phyloP scores from a whole-genome alignment of 2,329 filamentous ascomycete species.

The Sarocladium brachiariae region DNA sequence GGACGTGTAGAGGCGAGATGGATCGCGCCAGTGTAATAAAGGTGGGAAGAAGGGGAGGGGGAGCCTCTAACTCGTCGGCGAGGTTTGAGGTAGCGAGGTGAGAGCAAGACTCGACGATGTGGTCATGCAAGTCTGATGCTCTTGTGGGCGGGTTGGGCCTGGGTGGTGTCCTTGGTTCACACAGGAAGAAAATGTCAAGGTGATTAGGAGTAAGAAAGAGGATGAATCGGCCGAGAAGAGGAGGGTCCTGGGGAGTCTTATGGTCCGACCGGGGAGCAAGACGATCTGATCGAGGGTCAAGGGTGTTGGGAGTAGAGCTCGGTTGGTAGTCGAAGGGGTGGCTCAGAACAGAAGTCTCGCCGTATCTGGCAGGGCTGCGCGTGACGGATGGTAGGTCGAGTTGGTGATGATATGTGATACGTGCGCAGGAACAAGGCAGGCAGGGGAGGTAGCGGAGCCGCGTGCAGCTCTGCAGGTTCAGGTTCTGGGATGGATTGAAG shows the following conservation, averaged over 20 bases:
- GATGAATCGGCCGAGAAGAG: conserved; percentile 9
- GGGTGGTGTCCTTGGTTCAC: not conserved
- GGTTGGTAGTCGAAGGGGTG: not conserved
- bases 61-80: not conserved
- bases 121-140: not conserved
- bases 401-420: conserved; percentile 2
- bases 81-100: not conserved
- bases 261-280: not conserved
- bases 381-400: not conserved
- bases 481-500: too few species aligned
- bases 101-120: conserved; percentile 6
- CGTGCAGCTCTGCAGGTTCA: not conserved
- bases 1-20: not conserved
- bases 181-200: not conserved
- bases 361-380: not conserved
- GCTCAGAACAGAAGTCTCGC: not conserved
- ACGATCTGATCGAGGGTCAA: conserved; percentile 5
- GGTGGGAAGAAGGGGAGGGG: not conserved
- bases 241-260: conserved; percentile 6
- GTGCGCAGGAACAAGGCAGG: conserved; percentile 5
- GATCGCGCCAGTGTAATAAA: not conserved
- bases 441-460: conserved; percentile 5
- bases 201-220: not conserved
- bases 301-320: not conserved
- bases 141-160: not conserved